phyloP scores from a whole-genome alignment of 257 asterid genomes.

The Solanum neorickii region DNA sequence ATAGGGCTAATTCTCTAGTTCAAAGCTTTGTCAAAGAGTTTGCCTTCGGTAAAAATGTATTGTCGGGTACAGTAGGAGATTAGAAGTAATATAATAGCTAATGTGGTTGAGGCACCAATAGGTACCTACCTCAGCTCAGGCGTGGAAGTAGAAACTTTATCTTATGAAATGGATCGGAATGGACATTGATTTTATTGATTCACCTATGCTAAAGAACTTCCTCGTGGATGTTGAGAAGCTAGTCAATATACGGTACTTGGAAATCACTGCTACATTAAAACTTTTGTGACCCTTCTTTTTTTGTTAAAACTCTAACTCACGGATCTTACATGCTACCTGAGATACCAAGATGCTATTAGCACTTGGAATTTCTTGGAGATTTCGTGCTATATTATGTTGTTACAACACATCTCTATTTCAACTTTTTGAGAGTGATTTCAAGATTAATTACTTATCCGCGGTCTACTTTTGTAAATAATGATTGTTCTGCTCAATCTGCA shows the following conservation, averaged over 20 bases:
- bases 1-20: background rate
- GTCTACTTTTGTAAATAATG: no score
- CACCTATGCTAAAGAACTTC: background rate
- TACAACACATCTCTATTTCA: background rate
- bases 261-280: background rate
- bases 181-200: background rate
- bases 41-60: no score
- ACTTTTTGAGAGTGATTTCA: background rate
- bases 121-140: background rate
- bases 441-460: no score
- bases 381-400: no score
- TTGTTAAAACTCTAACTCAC: background rate
- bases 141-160: no score
- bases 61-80: background rate
- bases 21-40: background rate
- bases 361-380: no score
- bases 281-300: background rate
- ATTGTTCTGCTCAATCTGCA: no score
- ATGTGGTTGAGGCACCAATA: background rate
- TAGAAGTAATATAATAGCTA: background rate
- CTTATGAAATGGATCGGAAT: background rate
- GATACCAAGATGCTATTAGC: no score
- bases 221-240: background rate
- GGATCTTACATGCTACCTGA: background rate
- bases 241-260: background rate